phyloP scores from a whole-genome alignment of 2,329 filamentous ascomycete genomes.

The Chaetomiaceae sp. region DNA sequence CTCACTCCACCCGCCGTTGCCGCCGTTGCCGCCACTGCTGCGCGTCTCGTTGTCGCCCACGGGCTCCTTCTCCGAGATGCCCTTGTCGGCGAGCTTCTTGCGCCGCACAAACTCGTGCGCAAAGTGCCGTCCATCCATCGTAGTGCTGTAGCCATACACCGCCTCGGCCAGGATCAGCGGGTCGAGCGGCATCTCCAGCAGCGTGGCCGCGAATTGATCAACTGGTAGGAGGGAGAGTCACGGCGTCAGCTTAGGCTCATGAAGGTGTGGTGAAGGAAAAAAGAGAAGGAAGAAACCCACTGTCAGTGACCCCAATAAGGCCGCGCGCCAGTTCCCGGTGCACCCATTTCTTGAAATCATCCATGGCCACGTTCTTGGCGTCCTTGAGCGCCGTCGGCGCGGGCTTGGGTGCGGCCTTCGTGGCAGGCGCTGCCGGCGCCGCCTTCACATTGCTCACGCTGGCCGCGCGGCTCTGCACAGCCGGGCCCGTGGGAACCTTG shows the following conservation, averaged over 20 bases:
- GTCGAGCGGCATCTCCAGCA: conserved; percentile 71
- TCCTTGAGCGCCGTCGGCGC: conserved; percentile 38
- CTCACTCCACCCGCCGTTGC: conserved; percentile 80
- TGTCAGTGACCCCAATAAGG: conserved; percentile 32
- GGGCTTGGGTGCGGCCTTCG: conserved; percentile 45
- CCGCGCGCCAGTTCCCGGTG: conserved; percentile 72
- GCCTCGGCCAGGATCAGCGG: conserved; percentile 79
- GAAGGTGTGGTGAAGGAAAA: background rate
- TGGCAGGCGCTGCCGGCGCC: conserved; percentile 36
- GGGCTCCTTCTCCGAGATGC: conserved; percentile 68
- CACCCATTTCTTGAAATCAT: conserved; percentile 94
- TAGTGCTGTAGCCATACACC: conserved; percentile 79
- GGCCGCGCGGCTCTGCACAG: conserved; percentile 41
- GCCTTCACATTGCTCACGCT: conserved; percentile 41
- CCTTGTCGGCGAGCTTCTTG: conserved; percentile 88
- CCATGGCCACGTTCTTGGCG: conserved; percentile 54
- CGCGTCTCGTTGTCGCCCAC: conserved; percentile 25
- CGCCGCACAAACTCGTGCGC: conserved; percentile 91
- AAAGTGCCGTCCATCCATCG: conserved; percentile 88
- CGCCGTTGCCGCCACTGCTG: conserved; percentile 39
- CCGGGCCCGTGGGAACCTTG: conserved; percentile 62
- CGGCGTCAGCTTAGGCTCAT: conserved; percentile 3
- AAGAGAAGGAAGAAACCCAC: conserved; percentile 5
- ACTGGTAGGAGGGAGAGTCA: conserved; percentile 41
- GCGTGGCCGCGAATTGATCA: conserved; percentile 70